Percentiles rank a stretch among this genome's conserved stretches.
These are phyloP conservation scores for Aspergillus latus DNA, from an alignment of 2,329 filamentous ascomycete species.

Conservation along the genomic window DNA sequence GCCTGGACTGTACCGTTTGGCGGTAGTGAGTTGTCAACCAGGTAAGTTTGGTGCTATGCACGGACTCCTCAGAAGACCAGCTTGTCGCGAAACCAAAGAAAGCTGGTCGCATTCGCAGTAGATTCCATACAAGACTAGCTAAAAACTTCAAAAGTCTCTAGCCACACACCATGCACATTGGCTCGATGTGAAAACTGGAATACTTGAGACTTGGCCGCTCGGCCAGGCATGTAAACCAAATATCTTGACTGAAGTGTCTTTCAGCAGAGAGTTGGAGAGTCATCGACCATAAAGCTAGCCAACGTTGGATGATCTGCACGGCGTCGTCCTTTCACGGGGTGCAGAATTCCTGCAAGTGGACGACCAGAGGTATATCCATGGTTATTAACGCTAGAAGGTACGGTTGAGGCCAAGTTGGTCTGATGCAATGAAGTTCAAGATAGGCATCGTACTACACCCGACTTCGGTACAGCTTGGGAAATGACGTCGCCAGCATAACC, in stretches of 20 bases:
- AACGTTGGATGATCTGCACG: constrained; percentile 37
- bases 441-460: too few relatives aligned
- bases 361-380: constrained; percentile 33
- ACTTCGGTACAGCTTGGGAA: constrained; percentile 46
- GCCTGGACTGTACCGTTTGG: too few relatives aligned
- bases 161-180: constrained; percentile 49
- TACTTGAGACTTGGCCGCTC: constrained; percentile 34
- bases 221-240: constrained; percentile 28
- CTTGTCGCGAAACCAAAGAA: constrained; percentile 16
- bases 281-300: constrained; percentile 2
- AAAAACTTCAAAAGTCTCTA: constrained; percentile 37
- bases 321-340: constrained; percentile 35
- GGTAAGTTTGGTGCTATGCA: too few relatives aligned
- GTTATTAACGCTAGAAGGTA: constrained; percentile 22
- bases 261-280: constrained; percentile 4
- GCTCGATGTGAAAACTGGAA: constrained; percentile 35
- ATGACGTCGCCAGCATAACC: constrained; percentile 48
- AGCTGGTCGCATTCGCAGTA: constrained; percentile 12
- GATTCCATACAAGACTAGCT: constrained; percentile 27
- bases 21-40: too few relatives aligned
- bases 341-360: constrained; percentile 41
- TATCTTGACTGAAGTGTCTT: constrained; percentile 30
- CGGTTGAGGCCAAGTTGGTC: constrained; percentile 43
- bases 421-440: constrained; percentile 19
- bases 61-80: constrained; percentile 17